Evolutionary conservation across 768 basidiomycete genomes (phyloP), one percentile per base, ranked within the genome.

Genomic region (Rhizopogon vinicolor): DNA sequence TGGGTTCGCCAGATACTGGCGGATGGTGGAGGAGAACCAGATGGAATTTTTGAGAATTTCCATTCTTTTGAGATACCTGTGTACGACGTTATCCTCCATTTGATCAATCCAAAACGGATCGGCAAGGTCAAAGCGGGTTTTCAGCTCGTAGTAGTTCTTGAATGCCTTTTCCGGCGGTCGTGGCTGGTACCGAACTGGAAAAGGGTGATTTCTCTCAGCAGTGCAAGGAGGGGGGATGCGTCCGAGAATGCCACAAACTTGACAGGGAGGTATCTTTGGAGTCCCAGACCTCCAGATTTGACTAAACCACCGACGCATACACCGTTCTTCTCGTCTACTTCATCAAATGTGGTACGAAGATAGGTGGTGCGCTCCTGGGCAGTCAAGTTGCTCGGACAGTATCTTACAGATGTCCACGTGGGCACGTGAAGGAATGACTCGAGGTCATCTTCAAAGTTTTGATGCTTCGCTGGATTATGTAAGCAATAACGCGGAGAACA

Each of bases 401-500:
- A 66, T 12, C 53, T 51, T 10, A 66, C 49, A n/a, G 53, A 50
- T 14, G 51, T 33, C 45, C 59, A 63, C 2, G 58, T 43, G 22
- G 62, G 53, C 12, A 63, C 59, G 43, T 65, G 57, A 39, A 62
- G n/a, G 51, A 73, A 70, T 0, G 72, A 72, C 51, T 73, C 68
- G 7, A 73, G 46, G 44, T 74, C 69, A 28, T 72, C 69, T 22
- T 61, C 51, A n/a, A 69, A 54, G 0, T 29, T 45, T 19, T 70
- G 69, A 6, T 42, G 25, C 29, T 63, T 65, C 7, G 8, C 25
- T 9, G 61, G 51, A 12, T 61, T n/a, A n/a, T n/a, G n/a, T 9
- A 28, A 13, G 10, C 5, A 71, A 60, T 9, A 72, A 51, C 5
- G 44, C 48, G 0, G 55, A n/a, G n/a, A n/a, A n/a, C n/a, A n/a